These are phyloP conservation scores for Podospora australis DNA, from an alignment of 495 filamentous ascomycete species.

Conservation along the genomic window DNA sequence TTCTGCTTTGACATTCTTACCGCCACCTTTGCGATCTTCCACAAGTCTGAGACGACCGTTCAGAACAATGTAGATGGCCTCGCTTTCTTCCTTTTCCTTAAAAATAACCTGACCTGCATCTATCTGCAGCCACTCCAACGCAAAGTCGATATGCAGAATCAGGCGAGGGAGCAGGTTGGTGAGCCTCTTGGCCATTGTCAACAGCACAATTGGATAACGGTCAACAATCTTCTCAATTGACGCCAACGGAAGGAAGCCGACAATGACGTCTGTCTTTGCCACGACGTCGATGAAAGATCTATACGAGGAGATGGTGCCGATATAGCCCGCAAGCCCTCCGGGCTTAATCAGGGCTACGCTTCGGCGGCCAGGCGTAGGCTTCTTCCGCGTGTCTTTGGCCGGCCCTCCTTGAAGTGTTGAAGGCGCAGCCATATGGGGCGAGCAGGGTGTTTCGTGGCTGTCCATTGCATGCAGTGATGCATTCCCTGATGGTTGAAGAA, in stretches of 20 bases:
- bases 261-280: conserved; percentile 97
- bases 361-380: conserved; percentile 28
- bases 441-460: conserved; percentile 23
- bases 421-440: conserved; percentile 14
- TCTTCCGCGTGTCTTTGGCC: conserved; percentile 15
- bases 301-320: conserved; percentile 88
- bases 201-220: conserved; percentile 78
- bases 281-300: conserved; percentile 94
- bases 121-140: conserved; percentile 95
- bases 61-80: conserved; percentile 95
- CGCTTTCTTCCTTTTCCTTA: conserved; percentile 90
- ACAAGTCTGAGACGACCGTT: conserved; percentile 84
- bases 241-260: conserved; percentile 82
- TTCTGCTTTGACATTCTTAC: conserved; percentile 85
- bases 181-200: conserved; percentile 92
- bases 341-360: conserved; percentile 92
- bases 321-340: conserved; percentile 88
- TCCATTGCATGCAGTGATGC: conserved; percentile 31
- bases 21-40: conserved; percentile 67
- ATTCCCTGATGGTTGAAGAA: conserved; percentile 28
- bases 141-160: conserved; percentile 95
- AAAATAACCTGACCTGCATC: conserved; percentile 91
- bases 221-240: conserved; percentile 91
- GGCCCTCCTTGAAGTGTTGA: conserved; percentile 13
- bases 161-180: conserved; percentile 85